phyloP scores from a whole-genome alignment of 345 rosid species.

The Brassica cretica region DNA sequence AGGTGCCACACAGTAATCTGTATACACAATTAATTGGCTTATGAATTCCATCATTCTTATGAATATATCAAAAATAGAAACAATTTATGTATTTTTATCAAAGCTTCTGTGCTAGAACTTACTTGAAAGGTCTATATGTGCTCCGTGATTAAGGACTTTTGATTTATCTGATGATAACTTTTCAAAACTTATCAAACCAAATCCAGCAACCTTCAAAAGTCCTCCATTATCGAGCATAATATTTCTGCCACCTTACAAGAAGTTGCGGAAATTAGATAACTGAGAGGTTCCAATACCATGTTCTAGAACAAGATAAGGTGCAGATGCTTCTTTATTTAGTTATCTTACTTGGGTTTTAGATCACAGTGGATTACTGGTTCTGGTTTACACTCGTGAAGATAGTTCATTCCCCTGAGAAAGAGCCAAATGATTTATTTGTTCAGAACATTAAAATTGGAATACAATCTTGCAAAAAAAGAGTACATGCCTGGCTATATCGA shows the following conservation, averaged over 20 bases:
- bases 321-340: slow-evolving; percentile 53
- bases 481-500: slow-evolving; percentile 84
- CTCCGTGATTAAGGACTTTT: slow-evolving; percentile 48
- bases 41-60: not conserved
- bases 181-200: slow-evolving; percentile 71
- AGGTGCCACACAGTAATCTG: slow-evolving; percentile 82
- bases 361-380: slow-evolving; percentile 89
- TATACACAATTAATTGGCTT: slow-evolving; percentile 21
- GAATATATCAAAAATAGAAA: not conserved
- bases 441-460: slow-evolving; percentile 1
- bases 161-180: slow-evolving; percentile 65
- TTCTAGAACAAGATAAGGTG: slow-evolving; percentile 9
- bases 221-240: slow-evolving; percentile 95
- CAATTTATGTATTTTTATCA: slow-evolving; percentile 2
- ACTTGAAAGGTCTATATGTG: slow-evolving; percentile 60
- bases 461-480: not conserved
- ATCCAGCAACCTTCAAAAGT: slow-evolving; percentile 79
- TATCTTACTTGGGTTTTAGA: slow-evolving; percentile 93
- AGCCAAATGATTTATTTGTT: slow-evolving; percentile 26
- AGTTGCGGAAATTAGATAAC: slow-evolving; percentile 72
- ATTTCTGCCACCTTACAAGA: slow-evolving; percentile 99
- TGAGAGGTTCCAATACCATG: slow-evolving; percentile 26
- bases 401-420: slow-evolving; percentile 82
- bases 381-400: slow-evolving; percentile 87
- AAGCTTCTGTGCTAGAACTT: slow-evolving; percentile 22